Conservation (phyloP, 306 rosid genomes). For the Trifolium subterraneum region DNA sequence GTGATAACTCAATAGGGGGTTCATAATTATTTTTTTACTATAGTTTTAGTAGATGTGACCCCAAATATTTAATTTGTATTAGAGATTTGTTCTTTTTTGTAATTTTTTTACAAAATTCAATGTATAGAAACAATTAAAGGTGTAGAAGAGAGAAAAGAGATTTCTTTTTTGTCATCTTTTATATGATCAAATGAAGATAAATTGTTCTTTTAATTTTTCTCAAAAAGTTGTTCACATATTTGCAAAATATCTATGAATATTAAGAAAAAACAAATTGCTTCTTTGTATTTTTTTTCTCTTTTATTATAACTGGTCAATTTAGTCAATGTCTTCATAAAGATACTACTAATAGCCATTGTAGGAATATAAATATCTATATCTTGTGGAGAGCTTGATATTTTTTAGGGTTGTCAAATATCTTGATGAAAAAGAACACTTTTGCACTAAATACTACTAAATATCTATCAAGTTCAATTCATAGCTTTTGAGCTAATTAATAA, state of each 20-base stretch:
- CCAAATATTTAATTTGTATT: neutral
- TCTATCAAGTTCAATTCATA: too few species aligned
- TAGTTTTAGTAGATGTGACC: slow-evolving; percentile 9
- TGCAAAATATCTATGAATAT: neutral
- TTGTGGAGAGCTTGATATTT: neutral
- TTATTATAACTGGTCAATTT: neutral
- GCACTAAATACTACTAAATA: too few species aligned
- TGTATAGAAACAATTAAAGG: slow-evolving; percentile 30
- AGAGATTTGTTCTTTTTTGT: neutral
- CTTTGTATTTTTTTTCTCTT: neutral
- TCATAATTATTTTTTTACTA: slow-evolving; percentile 21
- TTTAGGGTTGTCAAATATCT: neutral
- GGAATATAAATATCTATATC: neutral
- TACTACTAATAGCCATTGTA: neutral
- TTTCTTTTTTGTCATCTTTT: neutral
- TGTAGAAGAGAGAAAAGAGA: neutral
- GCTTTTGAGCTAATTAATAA: too few species aligned
- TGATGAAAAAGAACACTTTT: neutral
- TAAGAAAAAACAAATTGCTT: neutral
- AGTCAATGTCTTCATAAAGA: neutral
- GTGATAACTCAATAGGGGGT: slow-evolving; percentile 8
- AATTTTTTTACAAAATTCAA: slow-evolving; percentile 9
- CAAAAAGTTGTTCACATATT: neutral
- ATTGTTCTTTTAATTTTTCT: neutral
- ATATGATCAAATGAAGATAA: neutral